Conservation (phyloP, 2,329 filamentous ascomycete genomes). For the Trichoderma pleuroti region DNA sequence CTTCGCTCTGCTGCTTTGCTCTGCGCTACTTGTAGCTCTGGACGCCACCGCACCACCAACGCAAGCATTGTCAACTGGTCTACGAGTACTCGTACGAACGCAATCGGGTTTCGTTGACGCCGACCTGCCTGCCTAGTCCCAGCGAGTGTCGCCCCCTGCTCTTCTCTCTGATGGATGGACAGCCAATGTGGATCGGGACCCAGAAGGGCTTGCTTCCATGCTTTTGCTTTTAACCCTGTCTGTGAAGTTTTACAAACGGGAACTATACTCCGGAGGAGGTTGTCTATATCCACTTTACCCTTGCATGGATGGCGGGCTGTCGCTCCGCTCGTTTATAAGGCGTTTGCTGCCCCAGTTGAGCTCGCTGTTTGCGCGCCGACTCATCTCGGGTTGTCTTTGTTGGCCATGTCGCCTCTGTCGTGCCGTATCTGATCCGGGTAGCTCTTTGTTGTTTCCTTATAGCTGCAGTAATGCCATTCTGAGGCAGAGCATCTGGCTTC, state of each 20-base stretch:
- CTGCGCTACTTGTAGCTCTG: not conserved
- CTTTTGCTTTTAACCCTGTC: not conserved
- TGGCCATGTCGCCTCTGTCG: not conserved
- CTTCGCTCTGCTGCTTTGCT: not conserved
- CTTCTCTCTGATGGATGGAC: not conserved
- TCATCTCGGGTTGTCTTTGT: not conserved
- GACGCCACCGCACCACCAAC: conserved; percentile 9
- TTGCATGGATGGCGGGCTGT: conserved; percentile 10
- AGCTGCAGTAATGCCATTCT: not conserved
- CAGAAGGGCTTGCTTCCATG: not conserved
- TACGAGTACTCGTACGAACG: conserved; percentile 6
- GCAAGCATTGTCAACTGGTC: not conserved
- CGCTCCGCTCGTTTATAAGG: conserved; percentile 12
- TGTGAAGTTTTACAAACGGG: conserved; percentile 10
- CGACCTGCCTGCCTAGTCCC: conserved; percentile 13
- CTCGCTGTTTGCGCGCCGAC: not conserved
- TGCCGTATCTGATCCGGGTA: not conserved
- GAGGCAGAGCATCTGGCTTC: not conserved
- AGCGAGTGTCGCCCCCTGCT: conserved; percentile 4
- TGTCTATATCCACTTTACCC: conserved; percentile 3
- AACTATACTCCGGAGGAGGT: conserved; percentile 10
- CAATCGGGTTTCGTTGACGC: conserved; percentile 6
- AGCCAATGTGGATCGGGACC: not conserved
- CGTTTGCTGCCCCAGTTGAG: conserved; percentile 2
- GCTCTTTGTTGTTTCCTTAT: not conserved